These are phyloP conservation scores for Yamadazyma kanchanaburiensis DNA, from an alignment of 1,139 yeast genomes.

Conservation along the genomic window DNA sequence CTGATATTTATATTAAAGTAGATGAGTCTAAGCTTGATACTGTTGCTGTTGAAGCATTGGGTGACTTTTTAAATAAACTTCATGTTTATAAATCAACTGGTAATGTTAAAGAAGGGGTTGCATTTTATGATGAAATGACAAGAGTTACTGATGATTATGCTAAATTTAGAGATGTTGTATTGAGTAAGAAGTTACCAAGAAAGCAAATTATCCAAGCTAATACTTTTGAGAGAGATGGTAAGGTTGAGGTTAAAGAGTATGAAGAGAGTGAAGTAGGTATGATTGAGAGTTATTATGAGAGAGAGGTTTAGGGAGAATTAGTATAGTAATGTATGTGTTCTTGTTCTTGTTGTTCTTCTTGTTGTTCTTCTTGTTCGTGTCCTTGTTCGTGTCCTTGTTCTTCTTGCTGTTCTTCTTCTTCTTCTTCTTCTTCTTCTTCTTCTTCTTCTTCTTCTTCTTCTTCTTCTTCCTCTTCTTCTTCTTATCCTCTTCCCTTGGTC, in stretches of 20 bases:
- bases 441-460: too few relatives aligned
- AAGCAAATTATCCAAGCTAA: slow-evolving; percentile 83
- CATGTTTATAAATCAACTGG: slow-evolving; percentile 80
- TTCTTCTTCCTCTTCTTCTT: too few relatives aligned
- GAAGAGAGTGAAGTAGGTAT: slow-evolving; percentile 72
- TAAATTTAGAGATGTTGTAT: slow-evolving; percentile 62
- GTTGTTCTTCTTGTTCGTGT: too few relatives aligned
- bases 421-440: too few relatives aligned
- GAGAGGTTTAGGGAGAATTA: slow-evolving; percentile 43
- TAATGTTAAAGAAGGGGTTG: slow-evolving; percentile 60
- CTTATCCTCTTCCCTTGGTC: too few relatives aligned
- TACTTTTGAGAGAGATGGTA: slow-evolving; percentile 41
- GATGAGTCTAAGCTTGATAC: slow-evolving; percentile 61
- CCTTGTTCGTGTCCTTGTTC: too few relatives aligned
- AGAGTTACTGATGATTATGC: slow-evolving; percentile 63
- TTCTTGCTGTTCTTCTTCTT: too few relatives aligned
- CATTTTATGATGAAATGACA: slow-evolving; percentile 64
- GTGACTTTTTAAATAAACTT: slow-evolving; percentile 65
- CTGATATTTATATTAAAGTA: slow-evolving; percentile 58
- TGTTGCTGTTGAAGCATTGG: slow-evolving; percentile 70
- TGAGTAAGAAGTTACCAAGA: slow-evolving; percentile 74
- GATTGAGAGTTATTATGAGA: slow-evolving; percentile 73
- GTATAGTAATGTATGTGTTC: too few relatives aligned
- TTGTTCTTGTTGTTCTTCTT: too few relatives aligned
- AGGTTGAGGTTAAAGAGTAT: slow-evolving; percentile 63